Percentiles rank a stretch among this genome's conserved stretches.
phyloP scores from a whole-genome alignment of 306 rosid species.

The Bauhinia variegata region DNA sequence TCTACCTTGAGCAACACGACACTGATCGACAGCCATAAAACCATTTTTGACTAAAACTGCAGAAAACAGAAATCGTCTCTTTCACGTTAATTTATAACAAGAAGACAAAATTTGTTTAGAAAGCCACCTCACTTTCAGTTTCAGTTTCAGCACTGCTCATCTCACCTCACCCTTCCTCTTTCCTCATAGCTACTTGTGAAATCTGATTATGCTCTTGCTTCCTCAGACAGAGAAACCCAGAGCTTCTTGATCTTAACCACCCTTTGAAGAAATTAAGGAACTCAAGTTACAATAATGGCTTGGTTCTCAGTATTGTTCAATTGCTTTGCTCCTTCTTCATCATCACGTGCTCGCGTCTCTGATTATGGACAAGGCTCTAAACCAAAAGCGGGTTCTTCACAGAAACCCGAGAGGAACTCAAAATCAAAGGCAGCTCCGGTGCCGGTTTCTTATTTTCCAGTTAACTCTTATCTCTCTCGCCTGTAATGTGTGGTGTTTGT shows the following conservation, averaged over 20 bases:
- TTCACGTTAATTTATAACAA: too few relatives aligned
- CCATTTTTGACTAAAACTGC: too few relatives aligned
- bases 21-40: too few relatives aligned
- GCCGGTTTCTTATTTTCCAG: constrained; percentile 32
- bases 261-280: neutral
- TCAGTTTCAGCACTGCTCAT: too few relatives aligned
- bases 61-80: too few relatives aligned
- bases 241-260: neutral
- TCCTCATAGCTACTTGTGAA: too few relatives aligned
- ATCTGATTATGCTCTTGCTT: neutral
- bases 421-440: constrained; percentile 34
- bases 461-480: constrained; percentile 23
- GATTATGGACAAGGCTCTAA: constrained; percentile 16
- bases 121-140: too few relatives aligned
- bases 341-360: constrained; percentile 20
- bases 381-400: constrained; percentile 18
- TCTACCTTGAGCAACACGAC: too few relatives aligned
- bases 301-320: neutral
- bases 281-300: neutral
- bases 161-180: too few relatives aligned
- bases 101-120: too few relatives aligned
- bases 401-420: constrained; percentile 28
- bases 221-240: neutral
- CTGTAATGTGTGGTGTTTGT: neutral
- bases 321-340: constrained; percentile 28